Evolutionary conservation across 148 eudicot species (phyloP).

Genomic region (Arctostaphylos glauca): DNA sequence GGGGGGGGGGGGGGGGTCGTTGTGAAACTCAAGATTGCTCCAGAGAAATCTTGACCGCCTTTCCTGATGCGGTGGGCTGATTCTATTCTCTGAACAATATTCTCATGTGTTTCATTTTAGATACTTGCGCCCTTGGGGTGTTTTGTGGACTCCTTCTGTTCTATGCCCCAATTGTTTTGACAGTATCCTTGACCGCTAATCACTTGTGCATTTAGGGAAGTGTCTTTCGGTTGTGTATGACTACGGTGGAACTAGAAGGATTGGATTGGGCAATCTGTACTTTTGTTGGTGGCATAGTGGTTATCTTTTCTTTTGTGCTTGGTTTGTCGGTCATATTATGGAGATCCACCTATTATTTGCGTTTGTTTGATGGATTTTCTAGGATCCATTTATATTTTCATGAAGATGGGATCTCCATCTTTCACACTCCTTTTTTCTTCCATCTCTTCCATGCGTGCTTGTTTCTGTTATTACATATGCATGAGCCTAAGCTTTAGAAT

Average conservation of each 20-base stretch:
- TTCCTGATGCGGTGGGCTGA: not conserved
- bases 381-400: not conserved
- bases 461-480: not conserved
- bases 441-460: not conserved
- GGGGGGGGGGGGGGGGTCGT: not conserved
- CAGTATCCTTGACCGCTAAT: not conserved
- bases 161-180: not conserved
- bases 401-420: not conserved
- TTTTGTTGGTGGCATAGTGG: not conserved
- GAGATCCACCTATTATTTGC: not conserved
- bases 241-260: not conserved
- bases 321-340: not conserved
- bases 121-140: not conserved
- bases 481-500: not conserved
- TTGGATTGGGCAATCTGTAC: not conserved
- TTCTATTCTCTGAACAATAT: slow-evolving; percentile 12
- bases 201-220: not conserved
- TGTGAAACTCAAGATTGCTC: slow-evolving; percentile 1
- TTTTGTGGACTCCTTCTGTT: not conserved
- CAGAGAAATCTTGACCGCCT: slow-evolving; percentile 5
- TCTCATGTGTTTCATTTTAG: not conserved
- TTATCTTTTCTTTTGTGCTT: not conserved
- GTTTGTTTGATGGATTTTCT: not conserved
- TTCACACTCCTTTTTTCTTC: not conserved
- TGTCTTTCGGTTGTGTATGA: not conserved